A percentile compares a stretch with the other conserved stretches of the same genome.
Conservation (phyloP, 306 rosid species). For the Pyrus betulifolia region DNA sequence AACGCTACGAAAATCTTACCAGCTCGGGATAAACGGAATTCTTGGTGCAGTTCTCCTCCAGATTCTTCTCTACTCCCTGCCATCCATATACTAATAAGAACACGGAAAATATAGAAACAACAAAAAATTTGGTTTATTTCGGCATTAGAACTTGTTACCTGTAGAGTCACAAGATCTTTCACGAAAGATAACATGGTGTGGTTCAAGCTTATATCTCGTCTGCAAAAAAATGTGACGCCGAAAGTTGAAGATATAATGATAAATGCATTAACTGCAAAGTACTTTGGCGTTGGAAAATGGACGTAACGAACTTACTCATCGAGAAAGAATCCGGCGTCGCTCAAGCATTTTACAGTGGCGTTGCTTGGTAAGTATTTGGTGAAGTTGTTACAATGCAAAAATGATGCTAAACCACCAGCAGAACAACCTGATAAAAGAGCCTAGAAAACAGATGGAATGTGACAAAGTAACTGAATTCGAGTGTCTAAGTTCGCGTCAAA, state of each 20-base stretch:
- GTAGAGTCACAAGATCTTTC: neutral
- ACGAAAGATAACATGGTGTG: neutral
- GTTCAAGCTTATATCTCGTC: conserved; percentile 32
- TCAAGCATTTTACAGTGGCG: conserved; percentile 76
- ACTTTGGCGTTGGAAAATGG: neutral
- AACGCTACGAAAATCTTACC: neutral
- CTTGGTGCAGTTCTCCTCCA: conserved; percentile 49
- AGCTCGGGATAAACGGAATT: conserved; percentile 38
- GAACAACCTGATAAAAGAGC: conserved; percentile 96
- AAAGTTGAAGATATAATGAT: neutral
- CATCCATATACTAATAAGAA: neutral
- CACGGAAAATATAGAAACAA: neutral
- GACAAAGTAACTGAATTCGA: neutral
- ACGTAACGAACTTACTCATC: conserved; percentile 33
- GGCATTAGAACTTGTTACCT: neutral
- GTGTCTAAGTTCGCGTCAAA: neutral
- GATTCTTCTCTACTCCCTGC: conserved; percentile 51
- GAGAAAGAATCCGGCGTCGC: conserved; percentile 94
- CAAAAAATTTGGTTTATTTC: neutral
- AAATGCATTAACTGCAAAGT: neutral
- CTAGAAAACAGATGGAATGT: conserved; percentile 6
- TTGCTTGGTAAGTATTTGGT: conserved; percentile 52
- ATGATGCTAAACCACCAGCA: conserved; percentile 91
- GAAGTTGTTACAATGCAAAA: conserved; percentile 76
- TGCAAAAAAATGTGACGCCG: conserved; percentile 17